These are phyloP conservation scores for Aspergillus luchuensis DNA, from an alignment of 2,329 filamentous ascomycete genomes.

Conservation along the genomic window DNA sequence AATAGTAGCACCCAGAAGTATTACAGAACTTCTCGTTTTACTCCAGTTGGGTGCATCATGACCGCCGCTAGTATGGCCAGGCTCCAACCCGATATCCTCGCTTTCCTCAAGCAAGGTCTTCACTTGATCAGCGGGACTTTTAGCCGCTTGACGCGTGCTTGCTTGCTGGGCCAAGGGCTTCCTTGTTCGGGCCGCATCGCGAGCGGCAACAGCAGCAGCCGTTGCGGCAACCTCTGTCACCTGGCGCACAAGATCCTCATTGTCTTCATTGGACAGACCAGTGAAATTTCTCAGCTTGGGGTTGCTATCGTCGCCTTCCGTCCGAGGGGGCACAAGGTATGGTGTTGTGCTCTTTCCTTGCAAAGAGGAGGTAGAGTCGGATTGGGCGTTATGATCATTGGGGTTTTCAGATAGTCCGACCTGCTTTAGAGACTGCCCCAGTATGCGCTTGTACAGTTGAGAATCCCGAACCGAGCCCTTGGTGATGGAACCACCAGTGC, in stretches of 20 bases:
- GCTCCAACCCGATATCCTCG: constrained; percentile 51
- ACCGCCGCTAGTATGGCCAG: constrained; percentile 62
- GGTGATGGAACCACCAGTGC: constrained; percentile 49
- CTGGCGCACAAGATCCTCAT: constrained; percentile 76
- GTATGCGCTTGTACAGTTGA: constrained; percentile 86
- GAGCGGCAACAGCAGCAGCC: constrained; percentile 81
- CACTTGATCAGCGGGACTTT: constrained; percentile 38
- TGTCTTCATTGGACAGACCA: constrained; percentile 79
- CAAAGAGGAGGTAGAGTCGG: constrained; percentile 25
- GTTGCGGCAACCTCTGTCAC: constrained; percentile 94
- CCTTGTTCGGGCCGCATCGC: constrained; percentile 65
- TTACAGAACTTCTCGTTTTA: constrained; percentile 82
- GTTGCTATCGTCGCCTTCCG: constrained; percentile 46
- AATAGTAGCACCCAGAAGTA: constrained; percentile 83
- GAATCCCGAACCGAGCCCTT: constrained; percentile 78
- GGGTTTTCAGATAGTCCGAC: constrained; percentile 68
- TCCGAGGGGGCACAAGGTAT: constrained; percentile 77
- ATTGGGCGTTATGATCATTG: constrained; percentile 39
- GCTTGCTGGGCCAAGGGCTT: constrained; percentile 49
- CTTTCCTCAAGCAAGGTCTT: constrained; percentile 46
- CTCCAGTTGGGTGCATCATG: constrained; percentile 99
- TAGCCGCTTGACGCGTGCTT: constrained; percentile 35
- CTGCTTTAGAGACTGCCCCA: constrained; percentile 86
- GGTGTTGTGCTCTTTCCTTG: constrained; percentile 49
- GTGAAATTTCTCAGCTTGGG: constrained; percentile 44